Evolutionary conservation across 495 filamentous ascomycete genomes (phyloP).

Genomic region (Staphylotrichum tortipilum): DNA sequence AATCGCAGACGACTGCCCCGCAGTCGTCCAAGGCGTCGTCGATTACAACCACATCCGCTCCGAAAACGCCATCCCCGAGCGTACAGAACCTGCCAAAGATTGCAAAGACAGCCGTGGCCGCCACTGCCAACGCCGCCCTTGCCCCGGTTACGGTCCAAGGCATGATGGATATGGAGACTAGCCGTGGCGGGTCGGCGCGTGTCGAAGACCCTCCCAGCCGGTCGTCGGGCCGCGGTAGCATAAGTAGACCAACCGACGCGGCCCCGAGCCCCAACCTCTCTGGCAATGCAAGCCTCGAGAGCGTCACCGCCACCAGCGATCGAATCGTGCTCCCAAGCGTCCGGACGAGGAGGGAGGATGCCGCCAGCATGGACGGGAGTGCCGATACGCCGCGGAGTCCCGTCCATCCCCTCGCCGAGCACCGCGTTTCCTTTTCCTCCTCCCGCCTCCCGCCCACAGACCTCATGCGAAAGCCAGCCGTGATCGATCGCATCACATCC

Average conservation of each 20-base stretch:
- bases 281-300: constrained; percentile 30
- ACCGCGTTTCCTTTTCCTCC: constrained; percentile 22
- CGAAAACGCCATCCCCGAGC: constrained; percentile 45
- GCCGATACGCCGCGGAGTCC: constrained; percentile 36
- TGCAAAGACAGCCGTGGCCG: constrained; percentile 26
- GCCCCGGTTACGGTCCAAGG: constrained; percentile 51
- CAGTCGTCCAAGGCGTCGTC: constrained; percentile 50
- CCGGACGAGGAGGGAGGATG: constrained; percentile 31
- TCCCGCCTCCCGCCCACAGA: constrained; percentile 15
- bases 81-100: constrained; percentile 41
- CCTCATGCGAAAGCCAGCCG: constrained; percentile 29
- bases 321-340: constrained; percentile 26
- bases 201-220: constrained; percentile 29
- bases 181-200: constrained; percentile 30
- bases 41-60: constrained; percentile 43
- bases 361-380: constrained; percentile 33
- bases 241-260: constrained; percentile 28
- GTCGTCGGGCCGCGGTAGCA: constrained; percentile 24
- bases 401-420: constrained; percentile 27
- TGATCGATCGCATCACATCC: constrained; percentile 47
- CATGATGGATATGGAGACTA: constrained; percentile 37
- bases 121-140: constrained; percentile 26
- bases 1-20: constrained; percentile 29
- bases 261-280: constrained; percentile 13
- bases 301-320: constrained; percentile 26